A percentile compares a stretch with the other conserved stretches of the same genome.
Conservation (phyloP, 2,329 filamentous ascomycete genomes). For the Pestalotiopsis sp. region DNA sequence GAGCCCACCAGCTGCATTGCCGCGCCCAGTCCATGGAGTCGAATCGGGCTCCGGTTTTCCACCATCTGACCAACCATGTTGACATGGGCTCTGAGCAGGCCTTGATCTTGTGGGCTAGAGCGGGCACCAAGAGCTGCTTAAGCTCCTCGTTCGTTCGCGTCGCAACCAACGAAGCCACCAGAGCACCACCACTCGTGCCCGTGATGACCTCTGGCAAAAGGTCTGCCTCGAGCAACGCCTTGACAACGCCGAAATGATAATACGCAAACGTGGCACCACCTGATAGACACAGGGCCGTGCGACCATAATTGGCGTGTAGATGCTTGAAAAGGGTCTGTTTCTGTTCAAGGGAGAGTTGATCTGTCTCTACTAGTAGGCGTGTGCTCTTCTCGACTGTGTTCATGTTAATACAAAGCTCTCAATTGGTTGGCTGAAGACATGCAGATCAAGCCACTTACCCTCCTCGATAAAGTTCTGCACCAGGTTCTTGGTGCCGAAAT, state of each 20-base stretch:
- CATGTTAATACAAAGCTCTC: background rate
- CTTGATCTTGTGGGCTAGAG: conserved; percentile 80
- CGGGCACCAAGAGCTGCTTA: conserved; percentile 80
- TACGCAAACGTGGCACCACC: conserved; percentile 95
- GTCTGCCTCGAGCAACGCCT: conserved; percentile 83
- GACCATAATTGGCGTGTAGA: conserved; percentile 85
- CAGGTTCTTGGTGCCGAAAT: conserved; percentile 94
- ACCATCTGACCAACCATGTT: conserved; percentile 84
- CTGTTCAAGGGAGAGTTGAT: conserved; percentile 67
- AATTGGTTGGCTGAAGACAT: background rate
- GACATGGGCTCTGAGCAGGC: conserved; percentile 79
- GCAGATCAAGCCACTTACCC: conserved; percentile 44
- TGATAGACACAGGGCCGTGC: conserved; percentile 89
- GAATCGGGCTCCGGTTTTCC: conserved; percentile 88
- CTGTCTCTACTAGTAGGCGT: conserved; percentile 67
- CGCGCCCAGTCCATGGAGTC: conserved; percentile 91
- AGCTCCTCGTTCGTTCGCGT: conserved; percentile 93
- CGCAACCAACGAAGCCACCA: conserved; percentile 84
- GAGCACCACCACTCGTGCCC: conserved; percentile 89
- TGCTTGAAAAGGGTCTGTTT: conserved; percentile 87
- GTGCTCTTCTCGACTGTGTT: conserved; percentile 64
- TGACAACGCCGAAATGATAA: conserved; percentile 93
- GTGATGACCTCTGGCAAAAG: conserved; percentile 93
- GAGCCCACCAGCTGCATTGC: conserved; percentile 85
- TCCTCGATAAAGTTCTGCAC: conserved; percentile 92